Conservation (phyloP, 495 filamentous ascomycete species). For the Penicillium cinerascens region DNA sequence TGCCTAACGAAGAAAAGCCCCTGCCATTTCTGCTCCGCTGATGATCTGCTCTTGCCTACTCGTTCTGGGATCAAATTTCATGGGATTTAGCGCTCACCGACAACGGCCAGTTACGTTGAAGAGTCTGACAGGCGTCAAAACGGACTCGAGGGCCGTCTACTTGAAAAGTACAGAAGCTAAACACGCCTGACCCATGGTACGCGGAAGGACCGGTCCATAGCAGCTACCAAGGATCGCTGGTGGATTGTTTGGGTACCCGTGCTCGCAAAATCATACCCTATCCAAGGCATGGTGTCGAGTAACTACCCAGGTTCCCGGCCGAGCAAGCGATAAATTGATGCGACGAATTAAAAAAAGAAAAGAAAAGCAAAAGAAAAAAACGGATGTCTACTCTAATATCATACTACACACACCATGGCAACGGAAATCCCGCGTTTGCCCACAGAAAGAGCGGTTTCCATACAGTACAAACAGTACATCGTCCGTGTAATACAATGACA, state of each 20-base stretch:
- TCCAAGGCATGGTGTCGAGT: not conserved
- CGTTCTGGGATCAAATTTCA: not conserved
- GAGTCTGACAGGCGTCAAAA: constrained; percentile 11
- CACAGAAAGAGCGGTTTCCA: constrained; percentile 3
- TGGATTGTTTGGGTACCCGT: not conserved
- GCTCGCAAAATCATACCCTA: not conserved
- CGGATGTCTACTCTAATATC: not conserved
- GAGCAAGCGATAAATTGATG: not conserved
- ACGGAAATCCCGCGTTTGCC: constrained; percentile 16
- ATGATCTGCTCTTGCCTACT: constrained; percentile 19
- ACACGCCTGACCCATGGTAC: not conserved
- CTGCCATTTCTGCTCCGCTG: constrained; percentile 15
- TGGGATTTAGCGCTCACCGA: not conserved
- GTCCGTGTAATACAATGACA: not conserved
- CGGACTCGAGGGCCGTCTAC: not conserved
- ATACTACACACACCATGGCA: not conserved
- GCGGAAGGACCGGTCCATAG: not conserved
- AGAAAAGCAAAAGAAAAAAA: constrained; percentile 10
- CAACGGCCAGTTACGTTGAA: constrained; percentile 14
- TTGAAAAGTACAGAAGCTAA: not conserved
- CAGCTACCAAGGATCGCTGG: not conserved
- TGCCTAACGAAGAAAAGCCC: constrained; percentile 9
- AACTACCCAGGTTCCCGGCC: not conserved
- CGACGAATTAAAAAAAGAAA: constrained; percentile 1
- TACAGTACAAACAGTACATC: constrained; percentile 8